Evolutionary conservation across 1,284 basidiomycete genomes (phyloP).

Genomic region (Somion occarium): DNA sequence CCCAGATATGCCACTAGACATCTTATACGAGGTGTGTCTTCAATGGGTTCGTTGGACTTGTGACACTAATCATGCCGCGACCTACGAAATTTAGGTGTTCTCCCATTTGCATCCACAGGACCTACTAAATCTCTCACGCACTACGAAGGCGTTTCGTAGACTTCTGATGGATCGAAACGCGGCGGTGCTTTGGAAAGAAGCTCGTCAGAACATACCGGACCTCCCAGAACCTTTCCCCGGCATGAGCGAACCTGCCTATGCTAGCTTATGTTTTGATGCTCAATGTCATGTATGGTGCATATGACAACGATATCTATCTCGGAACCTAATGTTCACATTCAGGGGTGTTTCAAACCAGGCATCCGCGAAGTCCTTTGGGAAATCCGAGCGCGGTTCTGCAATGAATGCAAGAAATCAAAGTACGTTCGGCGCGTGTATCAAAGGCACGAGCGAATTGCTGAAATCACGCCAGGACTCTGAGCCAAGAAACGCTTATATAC

Average conservation of each 20-base stretch:
- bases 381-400: neutral
- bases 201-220: neutral
- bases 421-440: neutral
- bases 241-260: neutral
- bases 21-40: too few relatives aligned
- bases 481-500: neutral
- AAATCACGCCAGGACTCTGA: neutral
- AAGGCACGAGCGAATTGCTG: too few relatives aligned
- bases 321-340: neutral
- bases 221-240: neutral
- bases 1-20: too few relatives aligned
- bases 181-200: neutral
- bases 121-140: neutral
- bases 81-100: neutral
- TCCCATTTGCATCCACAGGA: neutral
- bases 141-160: neutral
- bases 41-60: too few relatives aligned
- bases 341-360: neutral
- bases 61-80: too few relatives aligned
- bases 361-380: neutral
- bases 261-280: neutral
- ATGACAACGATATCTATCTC: neutral
- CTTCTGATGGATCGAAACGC: neutral
- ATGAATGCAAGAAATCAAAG: neutral
- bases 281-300: neutral